These are phyloP conservation scores for Colletotrichum tropicale DNA, from an alignment of 2,329 filamentous ascomycete genomes.

Conservation along the genomic window DNA sequence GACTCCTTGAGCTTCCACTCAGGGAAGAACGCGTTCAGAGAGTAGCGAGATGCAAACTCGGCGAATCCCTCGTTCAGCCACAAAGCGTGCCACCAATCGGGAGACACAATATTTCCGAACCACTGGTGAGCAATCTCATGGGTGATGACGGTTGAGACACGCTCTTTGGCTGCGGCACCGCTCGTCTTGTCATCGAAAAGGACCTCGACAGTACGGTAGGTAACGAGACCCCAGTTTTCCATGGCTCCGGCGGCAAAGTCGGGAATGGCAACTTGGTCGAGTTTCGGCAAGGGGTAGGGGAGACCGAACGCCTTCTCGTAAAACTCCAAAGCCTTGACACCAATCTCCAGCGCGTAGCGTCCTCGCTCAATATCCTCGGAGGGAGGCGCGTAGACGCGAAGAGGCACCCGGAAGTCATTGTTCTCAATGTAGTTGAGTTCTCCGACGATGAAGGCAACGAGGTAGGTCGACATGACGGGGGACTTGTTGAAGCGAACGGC, in stretches of 20 bases:
- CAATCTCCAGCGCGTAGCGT: constrained; percentile 87
- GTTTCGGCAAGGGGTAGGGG: constrained; percentile 87
- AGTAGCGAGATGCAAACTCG: constrained; percentile 58
- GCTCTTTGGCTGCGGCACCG: constrained; percentile 87
- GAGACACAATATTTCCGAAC: constrained; percentile 97
- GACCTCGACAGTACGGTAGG: constrained; percentile 90
- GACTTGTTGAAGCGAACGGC: constrained; percentile 91
- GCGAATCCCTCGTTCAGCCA: constrained; percentile 97
- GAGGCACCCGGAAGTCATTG: constrained; percentile 86
- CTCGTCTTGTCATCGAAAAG: constrained; percentile 91
- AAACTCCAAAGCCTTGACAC: constrained; percentile 87
- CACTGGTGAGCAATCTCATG: constrained; percentile 97
- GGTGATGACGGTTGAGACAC: constrained; percentile 93
- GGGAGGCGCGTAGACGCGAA: constrained; percentile 91
- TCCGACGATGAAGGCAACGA: constrained; percentile 91
- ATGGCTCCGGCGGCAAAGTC: constrained; percentile 96
- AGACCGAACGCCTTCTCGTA: constrained; percentile 95
- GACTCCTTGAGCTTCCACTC: constrained; percentile 99
- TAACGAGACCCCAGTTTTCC: constrained; percentile 93
- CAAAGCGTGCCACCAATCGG: constrained; percentile 98
- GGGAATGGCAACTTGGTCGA: constrained; percentile 96
- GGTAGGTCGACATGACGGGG: constrained; percentile 94
- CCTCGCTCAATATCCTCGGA: constrained; percentile 91
- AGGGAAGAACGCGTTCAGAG: constrained; percentile 92
- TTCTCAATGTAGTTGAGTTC: constrained; percentile 95